Percentiles rank a stretch among this genome's conserved stretches.
Evolutionary conservation across 441 rosid genomes (phyloP).

Genomic region (Brassica balearica): DNA sequence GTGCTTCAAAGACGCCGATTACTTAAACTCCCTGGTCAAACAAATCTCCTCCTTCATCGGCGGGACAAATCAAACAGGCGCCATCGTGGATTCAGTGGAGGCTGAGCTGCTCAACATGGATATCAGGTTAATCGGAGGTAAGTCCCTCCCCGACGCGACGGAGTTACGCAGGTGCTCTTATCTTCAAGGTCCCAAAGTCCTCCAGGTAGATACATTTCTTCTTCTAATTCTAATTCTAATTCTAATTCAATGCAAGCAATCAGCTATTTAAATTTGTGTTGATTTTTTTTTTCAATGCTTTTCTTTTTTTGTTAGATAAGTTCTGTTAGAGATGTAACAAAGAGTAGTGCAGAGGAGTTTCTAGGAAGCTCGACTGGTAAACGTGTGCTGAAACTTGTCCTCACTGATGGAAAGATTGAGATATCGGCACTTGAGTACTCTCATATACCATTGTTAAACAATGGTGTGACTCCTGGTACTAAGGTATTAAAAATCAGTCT

Average conservation of each 20-base stretch:
- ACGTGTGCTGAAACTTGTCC: conserved; percentile 59
- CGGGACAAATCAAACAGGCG: conserved; percentile 48
- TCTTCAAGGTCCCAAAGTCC: conserved; percentile 78
- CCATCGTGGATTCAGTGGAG: conserved; percentile 64
- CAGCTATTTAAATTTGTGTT: conserved; percentile 18
- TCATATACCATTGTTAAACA: conserved; percentile 60
- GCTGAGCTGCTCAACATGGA: conserved; percentile 81
- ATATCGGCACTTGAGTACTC: conserved; percentile 76
- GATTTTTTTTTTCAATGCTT: not conserved
- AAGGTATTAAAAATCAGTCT: conserved; percentile 60
- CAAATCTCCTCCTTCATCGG: conserved; percentile 53
- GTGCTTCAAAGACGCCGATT: conserved; percentile 58
- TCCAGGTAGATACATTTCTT: conserved; percentile 55
- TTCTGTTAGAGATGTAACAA: conserved; percentile 74
- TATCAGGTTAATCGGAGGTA: conserved; percentile 67
- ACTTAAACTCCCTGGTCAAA: conserved; percentile 49
- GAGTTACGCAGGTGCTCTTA: conserved; percentile 56
- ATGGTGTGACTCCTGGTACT: conserved; percentile 78
- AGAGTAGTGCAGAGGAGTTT: conserved; percentile 63
- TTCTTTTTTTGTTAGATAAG: conserved; percentile 52
- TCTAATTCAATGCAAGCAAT: not conserved
- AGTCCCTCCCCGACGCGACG: conserved; percentile 63
- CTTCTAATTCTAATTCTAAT: no score
- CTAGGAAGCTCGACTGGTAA: conserved; percentile 55
- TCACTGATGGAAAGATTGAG: conserved; percentile 79